Base-by-base conservation (phyloP, 345 rosid species). In the Carallia pectinifolia region DNA sequence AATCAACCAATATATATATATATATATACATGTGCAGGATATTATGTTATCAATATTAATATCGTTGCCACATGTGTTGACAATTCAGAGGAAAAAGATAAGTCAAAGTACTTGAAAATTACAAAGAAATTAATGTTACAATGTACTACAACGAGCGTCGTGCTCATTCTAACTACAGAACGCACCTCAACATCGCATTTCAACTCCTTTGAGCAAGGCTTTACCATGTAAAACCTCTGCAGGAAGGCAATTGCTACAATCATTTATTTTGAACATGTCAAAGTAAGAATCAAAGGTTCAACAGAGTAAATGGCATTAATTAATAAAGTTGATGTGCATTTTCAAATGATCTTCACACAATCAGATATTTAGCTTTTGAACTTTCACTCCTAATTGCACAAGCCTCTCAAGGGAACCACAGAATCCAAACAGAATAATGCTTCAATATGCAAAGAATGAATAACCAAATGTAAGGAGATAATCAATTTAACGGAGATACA, bases 121-220 rank as follows among this genome's bases (percentile, higher is more conserved):
- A 56, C 27, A 27, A 9, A 23, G 31, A 56, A 27, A 23, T 7
- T 56, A 56, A 56, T 19, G 4, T 23, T 56, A 0, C 5, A 27
- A 56, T 56, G 60, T 6, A 56, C 15, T 56, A 13, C 33, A 3
- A 56, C 29, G 15, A 56, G 6, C 60, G 7, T 23, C 18, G 4
- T 2, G 10, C 31, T 27, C 15, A 13, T 5, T 56, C 33, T 56
- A 27, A 9, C 31, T 3, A 15, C 6, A 55, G 80, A 75, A 58
- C 85, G 64, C 65, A 93, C 97, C 92, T 93, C 94, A 34, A 91
- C 96, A 73, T 91, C 97, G 56, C 98, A 93, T 82, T 91, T 91
- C 69, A 88, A 66, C 77, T 93, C 97, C 74, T 93, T 93, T 6
- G 94, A 92, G 79, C 97, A 93, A 6, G 94, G 97, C 85, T 88